A percentile compares a stretch with the other conserved stretches of the same genome.
These are phyloP conservation scores for Acanthamoeba castellanii DNA, from an alignment of 208 protist genomes.

Conservation along the genomic window DNA sequence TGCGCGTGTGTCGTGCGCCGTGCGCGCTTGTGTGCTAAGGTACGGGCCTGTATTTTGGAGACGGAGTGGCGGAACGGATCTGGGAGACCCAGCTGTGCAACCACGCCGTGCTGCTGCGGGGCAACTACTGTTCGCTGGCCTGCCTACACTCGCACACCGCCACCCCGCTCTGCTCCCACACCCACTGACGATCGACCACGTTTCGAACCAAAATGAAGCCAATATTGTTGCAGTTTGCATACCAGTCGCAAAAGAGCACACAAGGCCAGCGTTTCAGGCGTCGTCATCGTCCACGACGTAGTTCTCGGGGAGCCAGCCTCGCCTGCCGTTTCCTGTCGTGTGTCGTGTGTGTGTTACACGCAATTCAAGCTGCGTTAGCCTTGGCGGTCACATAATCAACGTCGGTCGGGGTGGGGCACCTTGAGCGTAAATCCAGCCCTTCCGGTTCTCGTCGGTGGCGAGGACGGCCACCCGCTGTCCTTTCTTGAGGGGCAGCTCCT, in stretches of 20 bases:
- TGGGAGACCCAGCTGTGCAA: not conserved
- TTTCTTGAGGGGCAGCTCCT: constrained; percentile 70
- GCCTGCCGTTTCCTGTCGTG: constrained; percentile 16
- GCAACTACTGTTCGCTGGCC: constrained; percentile 7
- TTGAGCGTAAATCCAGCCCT: constrained; percentile 71
- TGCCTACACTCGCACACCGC: not conserved
- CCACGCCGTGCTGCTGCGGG: not conserved
- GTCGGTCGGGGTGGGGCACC: not conserved
- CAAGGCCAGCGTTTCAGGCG: not conserved
- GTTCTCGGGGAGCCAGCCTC: constrained; percentile 66
- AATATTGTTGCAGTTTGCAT: not conserved
- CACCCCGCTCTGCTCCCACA: not conserved
- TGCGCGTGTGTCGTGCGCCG: not conserved
- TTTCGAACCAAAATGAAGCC: not conserved
- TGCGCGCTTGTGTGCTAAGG: not conserved
- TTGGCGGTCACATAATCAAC: too few relatives aligned
- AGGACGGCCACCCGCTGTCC: constrained; percentile 66
- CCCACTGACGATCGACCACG: not conserved
- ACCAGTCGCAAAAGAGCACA: not conserved
- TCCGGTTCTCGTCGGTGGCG: constrained; percentile 52
- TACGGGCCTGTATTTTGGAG: constrained; percentile 27
- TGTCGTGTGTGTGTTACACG: constrained; percentile 15
- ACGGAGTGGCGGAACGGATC: not conserved
- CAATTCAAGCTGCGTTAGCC: too few relatives aligned
- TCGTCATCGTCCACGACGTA: constrained; percentile 61